Base-by-base conservation (phyloP, 495 filamentous ascomycete genomes). In the Jackrogersella minutella region DNA sequence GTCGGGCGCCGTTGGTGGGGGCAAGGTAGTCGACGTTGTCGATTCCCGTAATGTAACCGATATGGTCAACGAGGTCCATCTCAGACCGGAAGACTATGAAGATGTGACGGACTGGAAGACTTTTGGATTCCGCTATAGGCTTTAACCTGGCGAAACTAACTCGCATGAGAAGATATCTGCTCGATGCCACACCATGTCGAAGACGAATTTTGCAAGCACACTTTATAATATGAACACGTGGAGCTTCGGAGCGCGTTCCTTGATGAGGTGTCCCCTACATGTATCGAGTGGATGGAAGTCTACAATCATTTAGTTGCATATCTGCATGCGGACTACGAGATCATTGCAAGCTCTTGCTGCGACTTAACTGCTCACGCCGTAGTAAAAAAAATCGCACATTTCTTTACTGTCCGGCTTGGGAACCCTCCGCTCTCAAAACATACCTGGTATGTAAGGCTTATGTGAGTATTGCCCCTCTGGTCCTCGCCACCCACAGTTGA, bases 101-200 rank as follows among this genome's bases (percentile, higher is more conserved):
- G 57, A 82, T 77, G 73, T 78, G 64, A 58, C 84, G 72, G 59
- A 86, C 80, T 76, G 81, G 80, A 81, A 84, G 24, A 85, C 78
- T 3, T 66, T 76, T 1, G 83, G 82, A 1, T 86, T 86, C 59
- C 75, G 82, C 46, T 85, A 86, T 70, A 78, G 82, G n/a, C 62
- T 76, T 4, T 76, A 66, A n/a, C n/a, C n/a, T n/a, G n/a, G 24
- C 10, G 10, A 26, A 31, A 6, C 21, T 11, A 9, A 10, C 19
- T 28, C 5, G 4, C 13, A 44, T 13, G 13, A 4, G 19, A 44
- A 44, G 31, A 22, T 11, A n/a, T 46, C 21, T 8, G 41, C 39
- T 49, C 6, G 22, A 21, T 5, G 50, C 2, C 7, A 10, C 7
- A 2, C 4, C 1, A 33, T 40, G 51, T 30, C 21, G 11, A 17